Evolutionary conservation across 768 basidiomycete genomes (phyloP).

Genomic region (Tricholoma terreum): DNA sequence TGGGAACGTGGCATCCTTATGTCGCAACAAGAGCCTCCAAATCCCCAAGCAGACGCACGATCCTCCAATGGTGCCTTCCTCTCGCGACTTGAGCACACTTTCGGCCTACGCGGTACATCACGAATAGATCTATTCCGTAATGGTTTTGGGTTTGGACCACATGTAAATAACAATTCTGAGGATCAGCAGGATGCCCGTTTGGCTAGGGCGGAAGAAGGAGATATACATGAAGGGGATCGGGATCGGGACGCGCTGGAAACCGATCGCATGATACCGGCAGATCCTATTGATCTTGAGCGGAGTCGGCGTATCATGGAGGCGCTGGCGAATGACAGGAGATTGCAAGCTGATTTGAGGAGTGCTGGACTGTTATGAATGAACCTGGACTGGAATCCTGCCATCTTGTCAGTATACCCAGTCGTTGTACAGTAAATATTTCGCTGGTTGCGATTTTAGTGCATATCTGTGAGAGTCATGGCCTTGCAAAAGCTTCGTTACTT

Average conservation of each 20-base stretch:
- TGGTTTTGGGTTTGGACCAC: constrained; percentile 40
- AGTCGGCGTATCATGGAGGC: constrained; percentile 43
- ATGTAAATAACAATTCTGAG: constrained; percentile 20
- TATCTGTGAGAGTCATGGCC: no score
- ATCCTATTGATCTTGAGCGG: constrained; percentile 40
- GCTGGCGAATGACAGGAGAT: constrained; percentile 50
- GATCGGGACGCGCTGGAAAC: constrained; percentile 28
- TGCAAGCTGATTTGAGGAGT: constrained; percentile 57
- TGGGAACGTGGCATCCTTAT: constrained; percentile 79
- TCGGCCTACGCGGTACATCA: constrained; percentile 38
- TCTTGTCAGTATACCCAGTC: background rate
- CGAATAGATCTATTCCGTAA: constrained; percentile 41
- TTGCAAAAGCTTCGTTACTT: no score
- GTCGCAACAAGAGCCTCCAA: constrained; percentile 42
- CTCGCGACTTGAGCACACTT: constrained; percentile 37
- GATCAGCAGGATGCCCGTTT: constrained; percentile 26
- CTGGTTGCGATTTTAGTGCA: no score
- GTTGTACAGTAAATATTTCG: background rate
- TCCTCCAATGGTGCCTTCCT: constrained; percentile 19
- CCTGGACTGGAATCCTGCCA: background rate
- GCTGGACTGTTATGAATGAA: constrained; percentile 57
- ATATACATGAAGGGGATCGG: constrained; percentile 15
- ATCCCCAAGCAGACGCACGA: constrained; percentile 14
- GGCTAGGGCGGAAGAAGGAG: constrained; percentile 29
- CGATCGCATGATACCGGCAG: constrained; percentile 39